phyloP scores from a whole-genome alignment of 2,329 filamentous ascomycete species.

The Alternaria solani region DNA sequence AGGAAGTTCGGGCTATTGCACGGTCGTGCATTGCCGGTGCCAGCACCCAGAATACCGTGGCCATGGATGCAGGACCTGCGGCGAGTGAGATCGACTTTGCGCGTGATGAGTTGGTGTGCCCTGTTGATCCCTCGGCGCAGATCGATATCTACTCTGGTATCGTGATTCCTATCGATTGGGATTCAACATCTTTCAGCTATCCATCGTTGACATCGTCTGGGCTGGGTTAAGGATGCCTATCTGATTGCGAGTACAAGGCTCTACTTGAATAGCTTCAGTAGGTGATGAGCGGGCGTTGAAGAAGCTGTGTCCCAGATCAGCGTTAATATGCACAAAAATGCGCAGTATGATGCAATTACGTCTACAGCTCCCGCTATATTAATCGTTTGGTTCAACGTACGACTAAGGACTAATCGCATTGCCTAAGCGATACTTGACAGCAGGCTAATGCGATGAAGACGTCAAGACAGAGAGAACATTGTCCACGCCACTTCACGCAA shows the following conservation, averaged over 20 bases:
- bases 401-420: slow-evolving; percentile 12
- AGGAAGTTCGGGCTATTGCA: slow-evolving; percentile 77
- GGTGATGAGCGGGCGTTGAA: background rate
- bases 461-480: background rate
- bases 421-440: slow-evolving; percentile 11
- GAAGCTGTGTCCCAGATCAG: background rate
- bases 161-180: slow-evolving; percentile 34
- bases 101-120: slow-evolving; percentile 42
- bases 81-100: slow-evolving; percentile 35
- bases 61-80: slow-evolving; percentile 19
- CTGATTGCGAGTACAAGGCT: background rate
- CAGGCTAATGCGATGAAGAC: slow-evolving; percentile 2
- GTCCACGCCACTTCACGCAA: background rate
- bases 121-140: slow-evolving; percentile 37
- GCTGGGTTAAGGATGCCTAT: slow-evolving; percentile 7
- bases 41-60: slow-evolving; percentile 16
- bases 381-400: slow-evolving; percentile 9
- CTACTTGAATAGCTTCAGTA: background rate
- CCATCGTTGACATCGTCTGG: slow-evolving; percentile 21
- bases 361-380: background rate
- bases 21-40: slow-evolving; percentile 65
- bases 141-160: slow-evolving; percentile 47
- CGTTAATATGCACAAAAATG: slow-evolving; percentile 2
- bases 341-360: slow-evolving; percentile 3
- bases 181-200: slow-evolving; percentile 20